phyloP scores from a whole-genome alignment of 352 stramenopile genomes.

The Saprolegnia parasitica region DNA sequence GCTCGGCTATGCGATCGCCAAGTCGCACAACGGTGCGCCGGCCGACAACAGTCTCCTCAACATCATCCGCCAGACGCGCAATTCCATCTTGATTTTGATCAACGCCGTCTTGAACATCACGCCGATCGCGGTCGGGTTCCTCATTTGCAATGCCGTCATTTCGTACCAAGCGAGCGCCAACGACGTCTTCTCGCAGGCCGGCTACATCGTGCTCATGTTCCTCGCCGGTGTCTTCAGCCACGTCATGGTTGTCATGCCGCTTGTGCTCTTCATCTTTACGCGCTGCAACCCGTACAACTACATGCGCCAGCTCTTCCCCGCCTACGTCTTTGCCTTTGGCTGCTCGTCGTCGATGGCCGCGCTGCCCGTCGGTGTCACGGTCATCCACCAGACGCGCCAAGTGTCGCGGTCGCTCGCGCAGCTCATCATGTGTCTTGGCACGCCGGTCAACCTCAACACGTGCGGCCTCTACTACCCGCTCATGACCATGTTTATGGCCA shows the following conservation, averaged over 20 bases:
- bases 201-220: constrained; percentile 38
- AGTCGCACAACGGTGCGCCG: not conserved
- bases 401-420: constrained; percentile 54
- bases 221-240: constrained; percentile 30
- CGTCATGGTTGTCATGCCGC: constrained; percentile 40
- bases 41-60: constrained; percentile 19
- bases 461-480: constrained; percentile 62
- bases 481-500: constrained; percentile 51
- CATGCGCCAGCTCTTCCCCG: constrained; percentile 35
- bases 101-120: constrained; percentile 37
- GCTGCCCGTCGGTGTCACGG: constrained; percentile 32
- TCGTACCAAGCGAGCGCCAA: constrained; percentile 30
- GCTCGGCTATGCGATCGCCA: constrained; percentile 46
- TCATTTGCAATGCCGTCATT: constrained; percentile 23
- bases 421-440: constrained; percentile 66
- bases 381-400: constrained; percentile 1
- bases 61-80: constrained; percentile 41
- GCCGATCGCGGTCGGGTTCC: constrained; percentile 30
- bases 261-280: constrained; percentile 32
- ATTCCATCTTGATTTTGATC: constrained; percentile 46
- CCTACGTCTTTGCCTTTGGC: constrained; percentile 39
- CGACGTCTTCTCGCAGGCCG: constrained; percentile 34
- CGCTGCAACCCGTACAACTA: constrained; percentile 36
- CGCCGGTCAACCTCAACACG: constrained; percentile 51
- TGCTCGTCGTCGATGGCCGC: constrained; percentile 43